A percentile compares a stretch with the other conserved stretches of the same genome.
Conservation (phyloP, 192 early-diverging fungal genomes). For the Rhizophagus prolifer region DNA sequence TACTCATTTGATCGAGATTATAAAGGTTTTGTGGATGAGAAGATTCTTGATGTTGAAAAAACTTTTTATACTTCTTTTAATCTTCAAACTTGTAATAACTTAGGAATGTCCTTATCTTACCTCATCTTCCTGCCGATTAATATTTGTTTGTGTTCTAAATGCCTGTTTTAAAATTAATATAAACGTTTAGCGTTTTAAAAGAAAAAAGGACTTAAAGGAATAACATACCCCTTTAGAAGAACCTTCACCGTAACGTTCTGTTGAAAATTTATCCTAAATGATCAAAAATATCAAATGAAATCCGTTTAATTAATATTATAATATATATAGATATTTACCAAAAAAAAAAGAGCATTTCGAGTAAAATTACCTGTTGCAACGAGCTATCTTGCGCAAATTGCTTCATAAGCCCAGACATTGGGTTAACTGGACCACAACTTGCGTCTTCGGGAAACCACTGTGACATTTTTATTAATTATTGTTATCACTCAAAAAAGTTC, state of each 20-base stretch:
- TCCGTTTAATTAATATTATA: background rate
- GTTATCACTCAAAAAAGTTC: background rate
- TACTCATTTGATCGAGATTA: slow-evolving; percentile 68
- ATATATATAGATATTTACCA: too few relatives aligned
- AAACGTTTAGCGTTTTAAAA: background rate
- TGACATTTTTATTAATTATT: slow-evolving; percentile 36
- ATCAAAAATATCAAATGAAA: background rate
- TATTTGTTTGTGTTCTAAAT: slow-evolving; percentile 17
- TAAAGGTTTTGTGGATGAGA: slow-evolving; percentile 46
- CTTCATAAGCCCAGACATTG: slow-evolving; percentile 76
- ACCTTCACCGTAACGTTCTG: slow-evolving; percentile 11
- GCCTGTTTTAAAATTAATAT: slow-evolving; percentile 1
- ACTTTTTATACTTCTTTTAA: slow-evolving; percentile 52
- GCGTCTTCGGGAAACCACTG: slow-evolving; percentile 62
- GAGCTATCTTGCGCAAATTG: slow-evolving; percentile 76
- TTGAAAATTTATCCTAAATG: slow-evolving; percentile 4
- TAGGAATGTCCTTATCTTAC: background rate
- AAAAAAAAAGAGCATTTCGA: background rate
- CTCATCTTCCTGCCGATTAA: background rate
- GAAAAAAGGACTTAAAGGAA: background rate
- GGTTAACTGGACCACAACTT: slow-evolving; percentile 77
- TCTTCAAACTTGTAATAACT: background rate
- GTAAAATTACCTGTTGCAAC: slow-evolving; percentile 66
- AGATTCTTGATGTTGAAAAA: slow-evolving; percentile 40
- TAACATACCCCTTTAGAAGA: slow-evolving; percentile 27